phyloP scores from a whole-genome alignment of 1,284 basidiomycete species.

The Ceratobasidium sp. region DNA sequence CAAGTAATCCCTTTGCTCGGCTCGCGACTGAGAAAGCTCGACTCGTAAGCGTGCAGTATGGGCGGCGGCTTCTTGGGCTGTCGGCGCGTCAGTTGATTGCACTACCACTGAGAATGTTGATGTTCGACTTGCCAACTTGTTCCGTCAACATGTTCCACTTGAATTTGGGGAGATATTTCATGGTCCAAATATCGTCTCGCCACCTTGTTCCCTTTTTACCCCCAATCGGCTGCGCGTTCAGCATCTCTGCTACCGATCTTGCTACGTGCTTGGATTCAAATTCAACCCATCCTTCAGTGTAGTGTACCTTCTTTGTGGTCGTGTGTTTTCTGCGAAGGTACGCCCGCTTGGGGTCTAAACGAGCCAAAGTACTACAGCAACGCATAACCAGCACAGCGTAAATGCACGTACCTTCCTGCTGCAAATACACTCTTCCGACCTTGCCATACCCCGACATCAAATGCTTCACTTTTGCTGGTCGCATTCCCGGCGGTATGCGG shows the following conservation, averaged over 20 bases:
- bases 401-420: slow-evolving; percentile 76
- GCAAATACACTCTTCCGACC: slow-evolving; percentile 87
- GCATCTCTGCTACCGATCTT: slow-evolving; percentile 90
- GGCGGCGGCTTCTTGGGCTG: slow-evolving; percentile 93
- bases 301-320: slow-evolving; percentile 86
- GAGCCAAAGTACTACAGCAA: not conserved
- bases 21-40: slow-evolving; percentile 88
- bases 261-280: slow-evolving; percentile 95
- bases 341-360: slow-evolving; percentile 80
- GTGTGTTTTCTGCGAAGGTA: slow-evolving; percentile 83
- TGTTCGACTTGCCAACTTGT: slow-evolving; percentile 87
- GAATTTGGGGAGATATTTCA: slow-evolving; percentile 98
- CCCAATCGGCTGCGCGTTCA: slow-evolving; percentile 96
- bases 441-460: slow-evolving; percentile 88
- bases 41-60: slow-evolving; percentile 90
- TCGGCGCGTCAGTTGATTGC: slow-evolving; percentile 20
- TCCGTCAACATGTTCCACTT: slow-evolving; percentile 99
- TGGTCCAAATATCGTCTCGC: slow-evolving; percentile 99
- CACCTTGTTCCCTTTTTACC: slow-evolving; percentile 93
- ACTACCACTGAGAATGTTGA: too few relatives aligned
- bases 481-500: slow-evolving; percentile 98
- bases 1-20: slow-evolving; percentile 94
- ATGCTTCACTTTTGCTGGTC: slow-evolving; percentile 95
- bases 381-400: not conserved
- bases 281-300: slow-evolving; percentile 98